Evolutionary conservation across 352 stramenopile genomes (phyloP), one percentile per base, ranked within the genome.

Genomic region (Paralagenidium karlingii): DNA sequence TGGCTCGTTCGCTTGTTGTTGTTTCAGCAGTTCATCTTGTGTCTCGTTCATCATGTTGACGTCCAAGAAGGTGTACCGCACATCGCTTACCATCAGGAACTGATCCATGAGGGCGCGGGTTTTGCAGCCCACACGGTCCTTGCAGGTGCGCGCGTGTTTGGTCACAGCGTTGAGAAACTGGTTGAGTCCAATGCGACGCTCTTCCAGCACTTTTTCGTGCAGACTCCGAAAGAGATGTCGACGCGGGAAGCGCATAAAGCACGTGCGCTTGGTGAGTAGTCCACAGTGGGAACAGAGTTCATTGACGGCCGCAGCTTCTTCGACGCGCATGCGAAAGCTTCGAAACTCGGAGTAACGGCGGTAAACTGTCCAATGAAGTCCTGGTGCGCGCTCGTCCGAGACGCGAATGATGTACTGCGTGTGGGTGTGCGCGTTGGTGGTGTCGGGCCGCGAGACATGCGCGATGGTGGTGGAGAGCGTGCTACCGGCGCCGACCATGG

Each of bases 81-180:
- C 86, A 43, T 92, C 75, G 47, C 82, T 82, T 13, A 88, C 71
- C 66, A 88, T 82, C 33, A 92, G 63, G 48, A 92, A 92, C 51
- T 87, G 66, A 54, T 92, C 74, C 63, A 92, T 84, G 29, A 92
- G 55, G 38, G 53, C 51, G 0, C 78, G 70, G 30, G 69, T 84
- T 39, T 80, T 55, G 42, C 78, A 92, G 20, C 62, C 76, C 49
- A 68, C 61, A 44, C 60, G 70, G 37, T 85, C 67, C 15, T 58
- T 48, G 44, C 78, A 92, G 29, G 69, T 81, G 41, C 78, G 76
- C 42, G 75, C 74, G 51, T 88, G 66, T 44, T 77, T 77, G 21
- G 68, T 58, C 22, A 92, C 73, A 16, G 65, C 66, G 37, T 88
- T 68, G 11, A 92, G 58, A 34, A 92, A 92, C 5, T 47, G 42